These are phyloP conservation scores for Psilocybe mexicana DNA, from an alignment of 1,284 basidiomycete species.

Conservation along the genomic window DNA sequence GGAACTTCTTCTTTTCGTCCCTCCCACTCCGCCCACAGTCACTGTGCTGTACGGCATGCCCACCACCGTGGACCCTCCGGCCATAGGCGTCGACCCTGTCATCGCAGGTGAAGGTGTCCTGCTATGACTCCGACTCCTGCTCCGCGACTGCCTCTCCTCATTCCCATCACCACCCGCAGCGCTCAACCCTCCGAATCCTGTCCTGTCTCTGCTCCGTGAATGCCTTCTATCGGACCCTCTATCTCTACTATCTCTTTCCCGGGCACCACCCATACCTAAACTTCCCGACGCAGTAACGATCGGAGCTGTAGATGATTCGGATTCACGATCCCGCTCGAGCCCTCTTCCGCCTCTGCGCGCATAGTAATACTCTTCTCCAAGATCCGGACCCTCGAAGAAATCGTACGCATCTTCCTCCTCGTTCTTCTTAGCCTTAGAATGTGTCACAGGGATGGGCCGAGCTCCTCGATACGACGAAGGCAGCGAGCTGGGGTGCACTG, in stretches of 20 bases:
- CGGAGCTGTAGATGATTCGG: background rate
- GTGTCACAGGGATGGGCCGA: conserved; percentile 6
- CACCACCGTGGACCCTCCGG: background rate
- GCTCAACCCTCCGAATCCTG: background rate
- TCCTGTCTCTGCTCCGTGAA: background rate
- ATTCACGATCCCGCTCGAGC: conserved; percentile 11
- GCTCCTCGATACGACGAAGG: background rate
- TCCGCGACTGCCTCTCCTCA: conserved; percentile 23
- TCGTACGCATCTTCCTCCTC: conserved; percentile 24
- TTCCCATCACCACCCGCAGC: conserved; percentile 11
- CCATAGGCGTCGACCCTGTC: conserved; percentile 17
- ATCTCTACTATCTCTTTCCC: conserved; percentile 2
- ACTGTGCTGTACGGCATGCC: background rate
- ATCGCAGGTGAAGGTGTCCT: conserved; percentile 31
- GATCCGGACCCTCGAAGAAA: conserved; percentile 24
- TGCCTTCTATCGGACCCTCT: conserved; percentile 9
- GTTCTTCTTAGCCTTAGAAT: background rate
- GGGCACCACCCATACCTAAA: background rate
- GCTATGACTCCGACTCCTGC: conserved; percentile 25
- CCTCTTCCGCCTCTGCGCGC: conserved; percentile 22
- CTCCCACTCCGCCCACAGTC: background rate
- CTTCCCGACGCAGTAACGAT: background rate
- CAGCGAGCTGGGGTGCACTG: background rate
- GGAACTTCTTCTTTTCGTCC: conserved; percentile 10
- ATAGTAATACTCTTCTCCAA: conserved; percentile 26